Base-by-base conservation (phyloP, 2,329 filamentous ascomycete species). In the Fusarium nygamai region DNA sequence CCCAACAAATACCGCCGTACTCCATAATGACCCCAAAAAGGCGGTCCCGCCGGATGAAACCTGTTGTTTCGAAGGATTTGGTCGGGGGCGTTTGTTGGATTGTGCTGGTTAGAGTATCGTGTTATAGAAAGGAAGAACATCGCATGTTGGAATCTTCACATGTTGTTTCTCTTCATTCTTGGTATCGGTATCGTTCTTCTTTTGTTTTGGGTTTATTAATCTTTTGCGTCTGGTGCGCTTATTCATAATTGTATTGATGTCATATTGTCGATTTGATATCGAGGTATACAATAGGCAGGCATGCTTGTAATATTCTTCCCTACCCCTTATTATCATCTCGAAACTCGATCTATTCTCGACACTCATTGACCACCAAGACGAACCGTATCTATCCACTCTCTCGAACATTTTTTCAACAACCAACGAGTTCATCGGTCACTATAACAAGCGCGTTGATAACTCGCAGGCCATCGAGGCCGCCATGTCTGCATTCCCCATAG, bases 401-500 rank as follows among this genome's bases (percentile, higher is more conserved):
- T 56, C 22, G 13, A 22, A 34, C 11, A 17, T 16, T 11, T 10
- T 11, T 11, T 12, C 12, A 29, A n/a, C 17, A 5, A 59, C 12
- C 22, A n/a, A 36, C 27, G 20, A 27, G 6, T 22, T n/a, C 20
- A 31, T 27, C 46, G 16, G 14, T 38, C 16, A 31, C 20, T 29
- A 50, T 20, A 27, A 9, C 11, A 34, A 27, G 29, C 50, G 36
- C 17, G 11, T 20, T n/a, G 17, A 5, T 22, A 22, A 24, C 44
- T 59, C 41, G 41, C 41, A 48, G 66, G 46, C 29, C 51, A 48
- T 20, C 8, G 31, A 58, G 27, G 39, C 46, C 17, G 33, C 16
- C 48, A 76, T 75, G 71, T 8, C 61, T 20, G n/a, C 31, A 10
- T 78, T 73, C 13, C 76, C 76, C 4, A 59, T 61, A 9, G 33